Conservation (phyloP, 345 rosid species). For the Schrenkiella parvula region DNA sequence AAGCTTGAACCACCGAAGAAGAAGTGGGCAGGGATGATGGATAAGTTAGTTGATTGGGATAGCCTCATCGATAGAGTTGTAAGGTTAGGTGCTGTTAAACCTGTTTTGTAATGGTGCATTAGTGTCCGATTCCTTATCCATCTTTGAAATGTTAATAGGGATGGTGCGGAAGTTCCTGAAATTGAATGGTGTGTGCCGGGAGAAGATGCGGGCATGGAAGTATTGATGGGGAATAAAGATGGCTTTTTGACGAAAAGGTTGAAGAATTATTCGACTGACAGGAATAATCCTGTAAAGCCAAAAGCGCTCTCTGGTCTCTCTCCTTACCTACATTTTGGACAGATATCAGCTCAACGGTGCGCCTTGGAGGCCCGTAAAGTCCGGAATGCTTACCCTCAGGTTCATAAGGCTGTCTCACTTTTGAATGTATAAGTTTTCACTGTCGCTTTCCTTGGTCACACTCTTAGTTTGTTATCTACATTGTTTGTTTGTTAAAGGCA, state of each 20-base stretch:
- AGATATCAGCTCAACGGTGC: slow-evolving; percentile 89
- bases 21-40: slow-evolving; percentile 43
- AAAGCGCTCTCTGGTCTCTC: slow-evolving; percentile 83
- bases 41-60: slow-evolving; percentile 60
- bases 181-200: slow-evolving; percentile 84
- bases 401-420: slow-evolving; percentile 16
- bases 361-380: slow-evolving; percentile 76
- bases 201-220: slow-evolving; percentile 76
- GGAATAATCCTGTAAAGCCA: slow-evolving; percentile 85
- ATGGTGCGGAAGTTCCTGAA: slow-evolving; percentile 92
- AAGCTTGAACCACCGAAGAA: slow-evolving; percentile 38
- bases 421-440: neutral
- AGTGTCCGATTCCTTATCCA: neutral
- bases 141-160: slow-evolving; percentile 41
- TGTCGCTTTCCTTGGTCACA: neutral
- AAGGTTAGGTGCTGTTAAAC: slow-evolving; percentile 46
- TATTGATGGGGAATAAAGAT: slow-evolving; percentile 58
- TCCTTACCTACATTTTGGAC: slow-evolving; percentile 94
- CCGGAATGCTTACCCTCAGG: slow-evolving; percentile 57
- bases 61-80: slow-evolving; percentile 48
- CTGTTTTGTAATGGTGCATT: neutral
- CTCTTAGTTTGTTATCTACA: slow-evolving; percentile 11
- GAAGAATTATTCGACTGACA: slow-evolving; percentile 60
- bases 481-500: slow-evolving; percentile 44
- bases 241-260: slow-evolving; percentile 82